phyloP scores from a whole-genome alignment of 768 basidiomycete species.

The Rickenella mellea region DNA sequence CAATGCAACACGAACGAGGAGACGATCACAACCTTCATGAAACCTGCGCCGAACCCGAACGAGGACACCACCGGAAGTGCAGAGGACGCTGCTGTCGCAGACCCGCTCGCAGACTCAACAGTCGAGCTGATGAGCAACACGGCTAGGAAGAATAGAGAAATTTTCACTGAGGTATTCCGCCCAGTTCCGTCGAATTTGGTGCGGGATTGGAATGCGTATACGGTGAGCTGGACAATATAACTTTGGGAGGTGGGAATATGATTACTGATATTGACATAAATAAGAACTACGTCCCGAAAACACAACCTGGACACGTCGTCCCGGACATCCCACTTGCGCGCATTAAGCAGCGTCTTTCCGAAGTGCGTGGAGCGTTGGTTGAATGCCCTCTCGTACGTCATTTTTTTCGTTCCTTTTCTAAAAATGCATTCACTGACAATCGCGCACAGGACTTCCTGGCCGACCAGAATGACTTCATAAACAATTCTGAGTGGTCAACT shows the following conservation, averaged over 20 bases:
- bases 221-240: constrained; percentile 31
- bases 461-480: constrained; percentile 63
- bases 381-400: constrained; percentile 60
- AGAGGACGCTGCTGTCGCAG: constrained; percentile 63
- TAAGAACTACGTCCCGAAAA: constrained; percentile 66
- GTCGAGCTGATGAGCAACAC: constrained; percentile 55
- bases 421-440: constrained; percentile 6
- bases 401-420: constrained; percentile 4
- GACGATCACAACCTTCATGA: constrained; percentile 54
- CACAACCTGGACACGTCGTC: constrained; percentile 74
- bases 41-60: constrained; percentile 63
- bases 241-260: not conserved
- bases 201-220: constrained; percentile 69
- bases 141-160: constrained; percentile 70
- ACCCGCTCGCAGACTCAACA: constrained; percentile 63
- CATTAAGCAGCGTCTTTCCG: constrained; percentile 65
- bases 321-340: constrained; percentile 55
- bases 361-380: constrained; percentile 65
- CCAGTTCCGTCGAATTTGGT: constrained; percentile 83
- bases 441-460: constrained; percentile 68
- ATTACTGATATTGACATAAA: not conserved
- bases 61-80: constrained; percentile 48
- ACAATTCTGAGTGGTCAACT: constrained; percentile 62
- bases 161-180: constrained; percentile 81
- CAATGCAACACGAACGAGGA: constrained; percentile 31